Percentiles rank a stretch among this genome's conserved stretches.
phyloP scores from a whole-genome alignment of 1,284 basidiomycete species.

The Pyrrhoderma noxium region DNA sequence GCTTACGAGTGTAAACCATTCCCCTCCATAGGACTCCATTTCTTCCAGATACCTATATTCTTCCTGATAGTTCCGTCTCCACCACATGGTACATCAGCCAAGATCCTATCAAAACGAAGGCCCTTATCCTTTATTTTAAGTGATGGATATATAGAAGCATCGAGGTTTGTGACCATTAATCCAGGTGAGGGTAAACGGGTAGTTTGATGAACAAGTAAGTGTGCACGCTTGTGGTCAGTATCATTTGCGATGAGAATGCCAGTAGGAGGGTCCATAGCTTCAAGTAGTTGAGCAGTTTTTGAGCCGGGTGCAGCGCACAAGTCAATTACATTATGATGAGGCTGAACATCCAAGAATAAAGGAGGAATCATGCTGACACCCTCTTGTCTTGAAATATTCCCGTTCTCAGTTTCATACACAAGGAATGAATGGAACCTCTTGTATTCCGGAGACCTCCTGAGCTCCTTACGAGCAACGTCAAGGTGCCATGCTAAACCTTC shows the following conservation, averaged over 20 bases:
- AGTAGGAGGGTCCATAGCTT: constrained; percentile 70
- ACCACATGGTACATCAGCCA: constrained; percentile 97
- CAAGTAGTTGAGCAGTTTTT: constrained; percentile 91
- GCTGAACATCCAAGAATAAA: constrained; percentile 89
- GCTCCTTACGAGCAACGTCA: constrained; percentile 83
- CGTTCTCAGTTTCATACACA: constrained; percentile 97
- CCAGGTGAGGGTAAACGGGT: constrained; percentile 89
- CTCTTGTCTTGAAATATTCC: constrained; percentile 95
- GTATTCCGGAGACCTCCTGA: constrained; percentile 91
- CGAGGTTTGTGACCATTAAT: constrained; percentile 93
- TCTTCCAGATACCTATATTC: constrained; percentile 93
- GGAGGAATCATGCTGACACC: constrained; percentile 99
- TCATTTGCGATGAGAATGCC: constrained; percentile 89
- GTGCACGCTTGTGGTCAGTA: constrained; percentile 89
- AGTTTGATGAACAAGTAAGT: constrained; percentile 97
- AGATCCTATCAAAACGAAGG: constrained; percentile 86
- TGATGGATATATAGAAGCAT: constrained; percentile 84
- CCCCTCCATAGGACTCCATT: constrained; percentile 85
- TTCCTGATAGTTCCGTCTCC: constrained; percentile 96
- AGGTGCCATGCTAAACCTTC: constrained; percentile 94
- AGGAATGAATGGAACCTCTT: constrained; percentile 95
- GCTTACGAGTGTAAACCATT: constrained; percentile 84
- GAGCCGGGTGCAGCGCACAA: constrained; percentile 99
- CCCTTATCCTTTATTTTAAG: constrained; percentile 38
- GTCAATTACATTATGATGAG: constrained; percentile 87